These are phyloP conservation scores for Exophiala calicioides DNA, from an alignment of 2,329 filamentous ascomycete genomes.

Conservation along the genomic window DNA sequence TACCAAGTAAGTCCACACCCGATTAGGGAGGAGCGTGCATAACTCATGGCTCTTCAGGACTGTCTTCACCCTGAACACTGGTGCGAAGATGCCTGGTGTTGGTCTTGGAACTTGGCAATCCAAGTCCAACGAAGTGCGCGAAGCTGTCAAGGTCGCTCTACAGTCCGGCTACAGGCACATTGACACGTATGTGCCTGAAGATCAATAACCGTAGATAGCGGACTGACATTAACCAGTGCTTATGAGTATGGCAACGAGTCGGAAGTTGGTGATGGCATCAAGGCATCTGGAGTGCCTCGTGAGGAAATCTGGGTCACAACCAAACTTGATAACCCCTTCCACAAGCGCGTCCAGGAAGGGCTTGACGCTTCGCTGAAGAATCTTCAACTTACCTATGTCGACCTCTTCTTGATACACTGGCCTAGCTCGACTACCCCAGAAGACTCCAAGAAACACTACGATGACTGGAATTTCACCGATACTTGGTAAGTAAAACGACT, in stretches of 20 bases:
- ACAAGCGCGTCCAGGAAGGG: conserved; percentile 41
- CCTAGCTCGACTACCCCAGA: conserved; percentile 34
- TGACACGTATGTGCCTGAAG: too few relatives aligned
- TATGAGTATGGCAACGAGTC: conserved; percentile 53
- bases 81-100: too few relatives aligned
- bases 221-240: too few relatives aligned
- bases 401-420: conserved; percentile 60
- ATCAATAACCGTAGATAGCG: too few relatives aligned
- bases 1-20: too few relatives aligned
- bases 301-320: conserved; percentile 80
- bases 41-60: too few relatives aligned
- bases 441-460: too few relatives aligned
- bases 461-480: conserved; percentile 36
- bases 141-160: conserved; percentile 47
- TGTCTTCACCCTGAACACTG: too few relatives aligned
- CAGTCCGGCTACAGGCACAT: conserved; percentile 38
- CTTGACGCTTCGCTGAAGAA: conserved; percentile 61
- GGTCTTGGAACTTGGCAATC: conserved; percentile 59
- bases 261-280: conserved; percentile 75
- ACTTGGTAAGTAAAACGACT: too few relatives aligned
- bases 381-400: conserved; percentile 64
- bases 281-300: conserved; percentile 71
- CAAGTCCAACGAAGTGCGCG: conserved; percentile 46
- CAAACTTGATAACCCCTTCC: conserved; percentile 70
- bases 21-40: too few relatives aligned